Base-by-base conservation (phyloP, 1,284 basidiomycete species). In the Ganoderma sp. region DNA sequence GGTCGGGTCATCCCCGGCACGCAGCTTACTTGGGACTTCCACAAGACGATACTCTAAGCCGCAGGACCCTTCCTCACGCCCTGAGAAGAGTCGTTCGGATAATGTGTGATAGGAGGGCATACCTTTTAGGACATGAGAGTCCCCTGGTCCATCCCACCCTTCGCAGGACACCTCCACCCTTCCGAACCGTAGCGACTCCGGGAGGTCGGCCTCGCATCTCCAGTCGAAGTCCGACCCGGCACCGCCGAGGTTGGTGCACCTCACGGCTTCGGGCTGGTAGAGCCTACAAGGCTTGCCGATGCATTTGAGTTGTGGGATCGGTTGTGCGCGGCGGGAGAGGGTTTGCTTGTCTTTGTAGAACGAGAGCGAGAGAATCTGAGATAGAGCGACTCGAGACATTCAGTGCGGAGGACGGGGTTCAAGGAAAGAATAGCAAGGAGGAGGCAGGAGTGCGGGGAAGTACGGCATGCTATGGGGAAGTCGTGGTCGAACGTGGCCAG, bases 161-260 rank as follows among this genome's bases (percentile, higher is more conserved):
- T 98, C 96, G 75, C 96, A 98, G 25, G 88, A 90, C 1, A 98
- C 91, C 69, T 89, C 85, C 0, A 97, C 90, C 66, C 88, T 84
- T 9, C 96, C 96, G 68, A 98, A 90, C 17, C 94, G 84, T 65
- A 97, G 78, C 2, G 88, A 83, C 56, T 89, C 88, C 2, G 96
- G 96, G 10, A 98, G 82, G 77, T 98, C 96, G 8, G 96, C 93
- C 77, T 95, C 90, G 78, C 96, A 98, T 90, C 90, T 92, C 95
- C 95, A 97, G 75, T 96, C 94, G 5, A 95, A 87, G 14, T 92
- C 89, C 1, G 86, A 82, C 1, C 92, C 94, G 69, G 82, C 81
- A 9, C 93, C 92, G 48, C 96, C 95, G 60, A 91, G 83, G 71
- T 91, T 94, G 59, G 83, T 83, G 78, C 96, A 98, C 71, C 94